Percentiles rank a stretch among this genome's conserved stretches.
phyloP scores from a whole-genome alignment of 768 basidiomycete genomes.

The Coprinopsis cinerea region DNA sequence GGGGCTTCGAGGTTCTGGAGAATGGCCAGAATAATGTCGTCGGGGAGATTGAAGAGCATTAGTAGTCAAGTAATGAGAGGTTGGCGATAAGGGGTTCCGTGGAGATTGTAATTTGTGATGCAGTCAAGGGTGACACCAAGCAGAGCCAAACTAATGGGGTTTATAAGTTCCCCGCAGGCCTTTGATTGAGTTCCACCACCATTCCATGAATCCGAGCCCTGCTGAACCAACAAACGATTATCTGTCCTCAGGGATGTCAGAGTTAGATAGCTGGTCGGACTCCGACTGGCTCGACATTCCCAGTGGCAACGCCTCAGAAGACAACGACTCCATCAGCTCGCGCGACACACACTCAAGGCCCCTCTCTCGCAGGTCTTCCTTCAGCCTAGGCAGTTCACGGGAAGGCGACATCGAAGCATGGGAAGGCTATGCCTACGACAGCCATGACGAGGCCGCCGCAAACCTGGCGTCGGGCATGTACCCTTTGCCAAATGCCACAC shows the following conservation, averaged over 20 bases:
- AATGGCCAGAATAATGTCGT: slow-evolving; percentile 9
- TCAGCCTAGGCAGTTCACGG: slow-evolving; percentile 63
- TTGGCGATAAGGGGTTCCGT: neutral
- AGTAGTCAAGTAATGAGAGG: neutral
- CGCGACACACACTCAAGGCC: slow-evolving; percentile 48
- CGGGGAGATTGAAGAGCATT: slow-evolving; percentile 7
- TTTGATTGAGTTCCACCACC: slow-evolving; percentile 20
- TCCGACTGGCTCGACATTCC: slow-evolving; percentile 82
- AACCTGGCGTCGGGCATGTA: slow-evolving; percentile 27
- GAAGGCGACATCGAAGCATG: slow-evolving; percentile 69
- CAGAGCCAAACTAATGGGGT: slow-evolving; percentile 16
- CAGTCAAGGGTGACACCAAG: slow-evolving; percentile 9
- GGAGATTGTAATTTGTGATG: neutral
- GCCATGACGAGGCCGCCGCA: slow-evolving; percentile 40
- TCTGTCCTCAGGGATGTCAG: slow-evolving; percentile 45
- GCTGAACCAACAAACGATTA: slow-evolving; percentile 27
- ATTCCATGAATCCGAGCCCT: slow-evolving; percentile 26
- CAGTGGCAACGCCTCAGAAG: slow-evolving; percentile 63
- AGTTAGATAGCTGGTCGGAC: slow-evolving; percentile 65
- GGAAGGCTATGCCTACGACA: slow-evolving; percentile 71
- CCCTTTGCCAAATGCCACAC: slow-evolving; percentile 23
- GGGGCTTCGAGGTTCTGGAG: slow-evolving; percentile 17
- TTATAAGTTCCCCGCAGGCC: slow-evolving; percentile 8
- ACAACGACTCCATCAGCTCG: slow-evolving; percentile 64
- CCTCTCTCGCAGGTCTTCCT: slow-evolving; percentile 62